These are phyloP conservation scores for Colletotrichum coccodes DNA, from an alignment of 2,329 filamentous ascomycete genomes.

Conservation along the genomic window DNA sequence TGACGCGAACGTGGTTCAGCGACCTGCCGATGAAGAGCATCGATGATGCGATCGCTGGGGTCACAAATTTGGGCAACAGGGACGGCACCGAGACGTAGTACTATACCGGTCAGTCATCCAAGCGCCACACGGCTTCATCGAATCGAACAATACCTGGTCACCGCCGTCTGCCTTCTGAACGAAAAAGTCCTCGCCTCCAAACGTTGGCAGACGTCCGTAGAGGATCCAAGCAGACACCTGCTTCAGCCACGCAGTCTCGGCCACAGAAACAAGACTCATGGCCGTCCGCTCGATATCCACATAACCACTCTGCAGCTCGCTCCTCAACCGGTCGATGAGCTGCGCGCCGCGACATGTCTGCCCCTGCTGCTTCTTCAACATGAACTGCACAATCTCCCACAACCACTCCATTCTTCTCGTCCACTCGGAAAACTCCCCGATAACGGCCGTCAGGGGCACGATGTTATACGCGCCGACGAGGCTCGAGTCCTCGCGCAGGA, in stretches of 20 bases:
- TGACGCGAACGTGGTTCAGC: slow-evolving; percentile 81
- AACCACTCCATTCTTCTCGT: slow-evolving; percentile 87
- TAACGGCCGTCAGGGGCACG: slow-evolving; percentile 87
- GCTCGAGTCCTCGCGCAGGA: slow-evolving; percentile 79
- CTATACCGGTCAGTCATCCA: slow-evolving; percentile 41
- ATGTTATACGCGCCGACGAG: slow-evolving; percentile 93
- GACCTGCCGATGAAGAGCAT: slow-evolving; percentile 93
- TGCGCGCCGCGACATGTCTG: slow-evolving; percentile 71
- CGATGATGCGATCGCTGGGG: slow-evolving; percentile 77
- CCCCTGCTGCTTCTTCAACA: slow-evolving; percentile 57
- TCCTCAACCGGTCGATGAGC: slow-evolving; percentile 80
- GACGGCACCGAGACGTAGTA: slow-evolving; percentile 68
- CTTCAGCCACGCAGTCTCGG: slow-evolving; percentile 91
- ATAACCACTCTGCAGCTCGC: slow-evolving; percentile 87
- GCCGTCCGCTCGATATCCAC: slow-evolving; percentile 84
- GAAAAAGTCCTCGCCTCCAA: slow-evolving; percentile 89
- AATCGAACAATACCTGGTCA: slow-evolving; percentile 48
- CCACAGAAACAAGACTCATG: slow-evolving; percentile 76
- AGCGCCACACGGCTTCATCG: background rate
- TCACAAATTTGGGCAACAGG: slow-evolving; percentile 84
- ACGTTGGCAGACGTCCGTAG: slow-evolving; percentile 83
- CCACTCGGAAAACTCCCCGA: slow-evolving; percentile 90
- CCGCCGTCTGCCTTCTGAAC: slow-evolving; percentile 64
- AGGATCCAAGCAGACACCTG: slow-evolving; percentile 91
- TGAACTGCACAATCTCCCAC: slow-evolving; percentile 77